A percentile compares a stretch with the other conserved stretches of the same genome.
Conservation (phyloP, 345 rosid genomes). For the Iberis pinnata region DNA sequence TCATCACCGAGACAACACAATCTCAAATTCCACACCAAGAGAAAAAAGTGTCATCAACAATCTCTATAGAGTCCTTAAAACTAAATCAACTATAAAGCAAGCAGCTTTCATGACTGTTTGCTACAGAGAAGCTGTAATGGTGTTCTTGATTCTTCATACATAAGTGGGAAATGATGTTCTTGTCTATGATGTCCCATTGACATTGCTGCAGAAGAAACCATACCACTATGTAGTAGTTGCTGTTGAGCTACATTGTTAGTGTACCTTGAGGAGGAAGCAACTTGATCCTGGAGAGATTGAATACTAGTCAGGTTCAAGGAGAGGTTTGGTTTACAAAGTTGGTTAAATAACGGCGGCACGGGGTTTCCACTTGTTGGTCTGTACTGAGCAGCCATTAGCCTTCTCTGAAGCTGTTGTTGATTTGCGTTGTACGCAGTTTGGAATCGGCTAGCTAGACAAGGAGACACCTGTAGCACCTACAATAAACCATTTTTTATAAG, state of each 20-base stretch:
- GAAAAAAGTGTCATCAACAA: no score
- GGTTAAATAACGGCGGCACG: slow-evolving; percentile 27
- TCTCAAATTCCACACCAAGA: no score
- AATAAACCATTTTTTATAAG: slow-evolving; percentile 7
- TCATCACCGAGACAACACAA: no score
- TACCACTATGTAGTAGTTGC: slow-evolving; percentile 34
- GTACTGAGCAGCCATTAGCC: slow-evolving; percentile 50
- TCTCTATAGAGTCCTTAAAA: neutral
- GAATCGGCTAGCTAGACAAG: slow-evolving; percentile 35
- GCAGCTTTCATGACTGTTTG: slow-evolving; percentile 33
- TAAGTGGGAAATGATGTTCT: slow-evolving; percentile 41
- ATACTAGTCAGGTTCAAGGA: slow-evolving; percentile 25
- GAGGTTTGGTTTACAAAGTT: slow-evolving; percentile 39
- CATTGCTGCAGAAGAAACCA: slow-evolving; percentile 36
- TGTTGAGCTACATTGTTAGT: slow-evolving; percentile 29
- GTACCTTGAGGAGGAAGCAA: slow-evolving; percentile 31
- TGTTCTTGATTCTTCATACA: slow-evolving; percentile 33
- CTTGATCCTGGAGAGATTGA: slow-evolving; percentile 29
- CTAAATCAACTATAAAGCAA: slow-evolving; percentile 20
- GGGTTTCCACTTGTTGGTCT: slow-evolving; percentile 31
- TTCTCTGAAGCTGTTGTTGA: slow-evolving; percentile 40
- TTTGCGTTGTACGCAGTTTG: slow-evolving; percentile 29
- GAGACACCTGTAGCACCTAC: slow-evolving; percentile 42
- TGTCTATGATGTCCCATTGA: slow-evolving; percentile 34
- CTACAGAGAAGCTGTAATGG: slow-evolving; percentile 60